Evolutionary conservation across 2,329 filamentous ascomycete species (phyloP).

Genomic region (Paecilomyces sp.): DNA sequence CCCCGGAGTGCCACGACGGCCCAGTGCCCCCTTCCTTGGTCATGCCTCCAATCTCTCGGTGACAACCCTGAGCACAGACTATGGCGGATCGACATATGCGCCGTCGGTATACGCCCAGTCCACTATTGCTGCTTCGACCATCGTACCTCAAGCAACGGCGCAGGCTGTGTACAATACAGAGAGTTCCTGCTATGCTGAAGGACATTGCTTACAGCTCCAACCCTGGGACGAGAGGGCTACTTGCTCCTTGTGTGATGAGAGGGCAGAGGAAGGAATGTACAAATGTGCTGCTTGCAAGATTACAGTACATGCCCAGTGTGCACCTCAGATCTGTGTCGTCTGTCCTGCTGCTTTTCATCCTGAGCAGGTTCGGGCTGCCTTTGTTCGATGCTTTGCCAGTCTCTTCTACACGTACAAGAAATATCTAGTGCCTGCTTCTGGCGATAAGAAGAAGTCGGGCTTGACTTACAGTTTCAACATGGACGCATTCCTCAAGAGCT

Average conservation of each 20-base stretch:
- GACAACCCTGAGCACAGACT: constrained; percentile 36
- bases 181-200: constrained; percentile 40
- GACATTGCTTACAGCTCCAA: constrained; percentile 41
- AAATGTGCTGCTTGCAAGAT: constrained; percentile 42
- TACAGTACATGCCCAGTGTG: constrained; percentile 53
- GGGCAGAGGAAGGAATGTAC: constrained; percentile 52
- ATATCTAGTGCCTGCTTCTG: constrained; percentile 52
- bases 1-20: constrained; percentile 45
- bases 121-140: constrained; percentile 44
- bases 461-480: constrained; percentile 60
- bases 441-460: constrained; percentile 56
- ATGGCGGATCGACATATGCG: constrained; percentile 38
- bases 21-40: constrained; percentile 66
- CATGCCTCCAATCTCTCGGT: constrained; percentile 46
- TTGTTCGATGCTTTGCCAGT: constrained; percentile 62
- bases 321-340: constrained; percentile 54
- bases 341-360: constrained; percentile 61
- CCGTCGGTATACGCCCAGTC: constrained; percentile 45
- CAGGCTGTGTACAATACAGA: constrained; percentile 35
- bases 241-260: constrained; percentile 46
- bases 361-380: constrained; percentile 60
- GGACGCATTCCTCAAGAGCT: constrained; percentile 57
- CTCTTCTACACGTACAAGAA: constrained; percentile 63
- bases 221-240: constrained; percentile 35
- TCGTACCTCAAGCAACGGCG: constrained; percentile 37